Evolutionary conservation across 1,139 yeast species (phyloP).

Genomic region (Torulaspora pretoriensis): DNA sequence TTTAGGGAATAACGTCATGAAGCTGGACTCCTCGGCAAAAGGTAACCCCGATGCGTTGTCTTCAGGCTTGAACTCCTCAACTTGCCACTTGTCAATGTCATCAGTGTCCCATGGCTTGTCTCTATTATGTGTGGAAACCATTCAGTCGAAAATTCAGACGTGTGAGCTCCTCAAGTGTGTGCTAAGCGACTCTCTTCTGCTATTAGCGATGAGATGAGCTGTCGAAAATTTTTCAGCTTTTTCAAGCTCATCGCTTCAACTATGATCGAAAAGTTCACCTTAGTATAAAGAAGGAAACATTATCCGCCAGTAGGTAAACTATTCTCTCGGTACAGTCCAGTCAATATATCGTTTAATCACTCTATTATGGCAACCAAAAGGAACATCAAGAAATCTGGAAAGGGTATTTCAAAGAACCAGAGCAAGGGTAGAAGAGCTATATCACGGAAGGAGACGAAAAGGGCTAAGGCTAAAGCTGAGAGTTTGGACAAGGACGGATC

Average conservation of each 20-base stretch:
- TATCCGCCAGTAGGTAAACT: too few relatives aligned
- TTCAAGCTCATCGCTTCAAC: slow-evolving; percentile 2
- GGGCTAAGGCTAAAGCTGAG: slow-evolving; percentile 26
- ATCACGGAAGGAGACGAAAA: slow-evolving; percentile 26
- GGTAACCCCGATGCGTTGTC: slow-evolving; percentile 83
- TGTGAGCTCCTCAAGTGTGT: background rate
- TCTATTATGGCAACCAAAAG: background rate
- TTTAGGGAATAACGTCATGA: slow-evolving; percentile 93
- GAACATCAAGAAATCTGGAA: slow-evolving; percentile 2
- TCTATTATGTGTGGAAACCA: slow-evolving; percentile 90
- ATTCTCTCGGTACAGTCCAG: background rate
- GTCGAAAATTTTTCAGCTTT: slow-evolving; percentile 12
- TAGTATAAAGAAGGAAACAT: background rate
- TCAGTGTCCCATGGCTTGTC: slow-evolving; percentile 99
- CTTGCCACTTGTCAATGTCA: slow-evolving; percentile 90
- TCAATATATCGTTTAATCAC: background rate
- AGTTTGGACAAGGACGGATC: slow-evolving; percentile 25
- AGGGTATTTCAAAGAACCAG: slow-evolving; percentile 16
- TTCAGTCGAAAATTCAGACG: slow-evolving; percentile 29
- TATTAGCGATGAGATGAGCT: slow-evolving; percentile 11
- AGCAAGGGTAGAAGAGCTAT: slow-evolving; percentile 14
- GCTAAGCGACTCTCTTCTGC: background rate
- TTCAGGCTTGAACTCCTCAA: slow-evolving; percentile 85
- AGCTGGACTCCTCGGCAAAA: slow-evolving; percentile 90
- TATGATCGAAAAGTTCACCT: background rate